These are phyloP conservation scores for Thuidium tamariscinum DNA, from an alignment of 225 moss, liverwort and hornwort genomes.

Conservation along the genomic window DNA sequence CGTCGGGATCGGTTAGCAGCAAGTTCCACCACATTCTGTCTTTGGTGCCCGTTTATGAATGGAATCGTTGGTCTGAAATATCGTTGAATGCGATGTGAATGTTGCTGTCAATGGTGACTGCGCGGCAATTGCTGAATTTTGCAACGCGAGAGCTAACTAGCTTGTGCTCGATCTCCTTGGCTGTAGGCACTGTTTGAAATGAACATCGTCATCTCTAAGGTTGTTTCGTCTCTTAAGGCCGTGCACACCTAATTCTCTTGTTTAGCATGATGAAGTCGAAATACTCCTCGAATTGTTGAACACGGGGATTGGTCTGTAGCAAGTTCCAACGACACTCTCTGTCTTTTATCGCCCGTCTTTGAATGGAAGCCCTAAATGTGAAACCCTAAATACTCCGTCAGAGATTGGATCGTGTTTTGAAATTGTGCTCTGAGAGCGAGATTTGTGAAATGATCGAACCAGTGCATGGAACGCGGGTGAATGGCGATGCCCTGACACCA, in stretches of 20 bases:
- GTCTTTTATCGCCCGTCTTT: background rate
- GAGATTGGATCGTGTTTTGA: background rate
- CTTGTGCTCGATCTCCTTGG: background rate
- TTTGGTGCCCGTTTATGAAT: background rate
- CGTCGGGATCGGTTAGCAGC: too few relatives aligned
- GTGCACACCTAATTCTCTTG: background rate
- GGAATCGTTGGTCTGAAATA: background rate
- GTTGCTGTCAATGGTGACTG: background rate
- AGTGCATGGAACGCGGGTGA: conserved; percentile 75
- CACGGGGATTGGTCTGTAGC: background rate
- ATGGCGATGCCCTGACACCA: conserved; percentile 30
- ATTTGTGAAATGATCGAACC: background rate
- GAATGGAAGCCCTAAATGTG: background rate
- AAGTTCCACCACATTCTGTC: background rate
- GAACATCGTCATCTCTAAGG: background rate
- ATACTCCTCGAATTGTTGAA: background rate
- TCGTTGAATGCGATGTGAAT: background rate
- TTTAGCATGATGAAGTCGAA: background rate
- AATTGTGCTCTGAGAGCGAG: background rate
- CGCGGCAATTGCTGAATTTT: background rate
- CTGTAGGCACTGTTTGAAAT: background rate
- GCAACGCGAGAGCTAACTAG: background rate
- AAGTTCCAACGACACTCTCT: background rate
- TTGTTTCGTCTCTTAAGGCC: background rate
- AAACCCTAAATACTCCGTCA: background rate